Evolutionary conservation across 805 yeast species (phyloP).

Genomic region (Blastobotrys peoriensis): DNA sequence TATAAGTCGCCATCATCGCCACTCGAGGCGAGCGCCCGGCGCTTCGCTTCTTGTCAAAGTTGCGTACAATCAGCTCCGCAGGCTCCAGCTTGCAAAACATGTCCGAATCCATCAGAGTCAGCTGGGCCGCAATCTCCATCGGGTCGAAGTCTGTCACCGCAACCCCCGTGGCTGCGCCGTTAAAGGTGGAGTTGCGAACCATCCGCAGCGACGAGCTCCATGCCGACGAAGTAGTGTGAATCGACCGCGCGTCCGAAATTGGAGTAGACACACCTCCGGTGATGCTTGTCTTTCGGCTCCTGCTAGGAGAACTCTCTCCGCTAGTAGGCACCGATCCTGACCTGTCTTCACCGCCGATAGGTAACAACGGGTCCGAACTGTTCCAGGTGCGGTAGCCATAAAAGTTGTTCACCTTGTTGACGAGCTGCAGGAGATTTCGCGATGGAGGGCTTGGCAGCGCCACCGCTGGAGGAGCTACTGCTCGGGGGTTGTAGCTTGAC

Average conservation of each 20-base stretch:
- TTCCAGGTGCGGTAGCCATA: slow-evolving; percentile 4
- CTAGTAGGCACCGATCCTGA: not conserved
- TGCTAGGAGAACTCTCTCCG: not conserved
- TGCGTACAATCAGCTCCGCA: slow-evolving; percentile 30
- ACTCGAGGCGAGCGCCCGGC: slow-evolving; percentile 31
- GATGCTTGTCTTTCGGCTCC: not conserved
- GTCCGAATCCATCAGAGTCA: slow-evolving; percentile 30
- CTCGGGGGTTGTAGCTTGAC: slow-evolving; percentile 1
- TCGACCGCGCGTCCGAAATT: slow-evolving; percentile 1
- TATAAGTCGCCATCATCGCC: slow-evolving; percentile 22
- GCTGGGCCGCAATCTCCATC: slow-evolving; percentile 30
- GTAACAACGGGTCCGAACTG: not conserved
- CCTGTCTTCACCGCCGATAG: slow-evolving; percentile 1
- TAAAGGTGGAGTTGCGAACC: slow-evolving; percentile 4
- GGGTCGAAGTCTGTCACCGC: slow-evolving; percentile 27
- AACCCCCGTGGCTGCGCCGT: slow-evolving; percentile 5
- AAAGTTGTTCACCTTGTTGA: not conserved
- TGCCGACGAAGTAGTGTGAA: slow-evolving; percentile 9
- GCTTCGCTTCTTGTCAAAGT: slow-evolving; percentile 27
- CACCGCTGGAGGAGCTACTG: not conserved
- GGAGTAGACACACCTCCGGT: not conserved
- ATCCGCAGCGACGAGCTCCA: slow-evolving; percentile 15
- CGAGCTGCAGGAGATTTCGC: not conserved
- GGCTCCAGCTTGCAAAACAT: slow-evolving; percentile 26
- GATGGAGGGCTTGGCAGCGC: slow-evolving; percentile 2